These are phyloP conservation scores for Coniophora puteana DNA, from an alignment of 1,284 basidiomycete genomes.

Conservation along the genomic window DNA sequence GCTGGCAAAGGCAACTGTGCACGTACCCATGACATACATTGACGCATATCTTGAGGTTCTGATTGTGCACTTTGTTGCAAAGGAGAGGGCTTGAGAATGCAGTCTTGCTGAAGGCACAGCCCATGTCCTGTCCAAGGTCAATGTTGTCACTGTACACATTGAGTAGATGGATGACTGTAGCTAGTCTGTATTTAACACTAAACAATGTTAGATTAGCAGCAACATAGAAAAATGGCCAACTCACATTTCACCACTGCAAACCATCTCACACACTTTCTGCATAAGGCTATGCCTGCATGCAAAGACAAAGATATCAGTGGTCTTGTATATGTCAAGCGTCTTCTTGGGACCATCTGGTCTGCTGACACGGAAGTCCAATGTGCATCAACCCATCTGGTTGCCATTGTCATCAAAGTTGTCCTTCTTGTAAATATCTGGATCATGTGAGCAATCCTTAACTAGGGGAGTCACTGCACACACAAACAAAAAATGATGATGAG, in stretches of 20 bases:
- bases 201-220: not conserved
- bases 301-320: conserved; percentile 16
- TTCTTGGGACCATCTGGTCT: not conserved
- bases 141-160: conserved; percentile 7
- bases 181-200: conserved; percentile 17
- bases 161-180: conserved; percentile 11
- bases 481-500: no score
- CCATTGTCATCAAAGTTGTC: not conserved
- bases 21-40: conserved; percentile 28
- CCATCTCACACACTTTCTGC: conserved; percentile 16
- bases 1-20: conserved; percentile 23
- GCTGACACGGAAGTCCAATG: no score
- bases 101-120: conserved; percentile 11
- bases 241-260: conserved; percentile 12
- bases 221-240: not conserved
- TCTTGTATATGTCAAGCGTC: conserved; percentile 1
- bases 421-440: no score
- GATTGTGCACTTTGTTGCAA: conserved; percentile 4
- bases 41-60: conserved; percentile 10
- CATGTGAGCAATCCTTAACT: no score
- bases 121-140: conserved; percentile 14
- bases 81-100: conserved; percentile 14
- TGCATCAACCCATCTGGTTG: no score
- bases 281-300: conserved; percentile 20
- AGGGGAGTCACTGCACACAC: no score